Evolutionary conservation across 2,329 filamentous ascomycete genomes (phyloP), one percentile per base, ranked within the genome.

Genomic region (Hypoxylon sp.): DNA sequence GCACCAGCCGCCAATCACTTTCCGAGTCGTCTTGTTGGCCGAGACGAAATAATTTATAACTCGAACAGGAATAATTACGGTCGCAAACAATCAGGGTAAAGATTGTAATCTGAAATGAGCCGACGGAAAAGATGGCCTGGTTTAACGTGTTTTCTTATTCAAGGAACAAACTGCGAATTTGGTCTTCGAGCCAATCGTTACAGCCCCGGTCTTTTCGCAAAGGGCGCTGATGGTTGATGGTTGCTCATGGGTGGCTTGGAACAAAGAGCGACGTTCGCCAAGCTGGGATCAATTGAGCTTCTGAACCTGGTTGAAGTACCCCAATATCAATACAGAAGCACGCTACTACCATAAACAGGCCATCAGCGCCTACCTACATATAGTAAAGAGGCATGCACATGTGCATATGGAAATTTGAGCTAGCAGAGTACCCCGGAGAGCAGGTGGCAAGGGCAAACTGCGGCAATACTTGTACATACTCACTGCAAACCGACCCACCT

Each of bases 221-320:
- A 51, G 46, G 35, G 32, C 61, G 29, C 27, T 63, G 62, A 59
- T 58, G 54, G 48, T 56, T 56, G 31, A 62, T 54, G 48, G 46
- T 39, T n/a, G 31, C 15, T 24, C 24, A 62, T 29, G 24, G 58
- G 62, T 68, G 68, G 62, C 65, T 69, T 67, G 59, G 62, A 69
- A 69, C 60, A 59, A 71, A 69, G 57, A 67, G 60, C 65, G 62
- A 71, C 46, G 53, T 62, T 60, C 47, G 68, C 62, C 51, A 59
- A 57, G 35, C 50, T 50, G 21, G 21, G 50, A 52, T 39, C 21
- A 57, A 48, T 55, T 55, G 42, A 63, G 24, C 32, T 35, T 57
- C 19, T 46, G 13, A 10, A 55, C 10, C 5, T 27, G 24, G 24
- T 27, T 19, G 6, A 50, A 55, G 54, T 59, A 65, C 39, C 44